Percentiles rank a stretch among this genome's conserved stretches.
Conservation (phyloP, 129 eudicot genomes). For the Silybum marianum region DNA sequence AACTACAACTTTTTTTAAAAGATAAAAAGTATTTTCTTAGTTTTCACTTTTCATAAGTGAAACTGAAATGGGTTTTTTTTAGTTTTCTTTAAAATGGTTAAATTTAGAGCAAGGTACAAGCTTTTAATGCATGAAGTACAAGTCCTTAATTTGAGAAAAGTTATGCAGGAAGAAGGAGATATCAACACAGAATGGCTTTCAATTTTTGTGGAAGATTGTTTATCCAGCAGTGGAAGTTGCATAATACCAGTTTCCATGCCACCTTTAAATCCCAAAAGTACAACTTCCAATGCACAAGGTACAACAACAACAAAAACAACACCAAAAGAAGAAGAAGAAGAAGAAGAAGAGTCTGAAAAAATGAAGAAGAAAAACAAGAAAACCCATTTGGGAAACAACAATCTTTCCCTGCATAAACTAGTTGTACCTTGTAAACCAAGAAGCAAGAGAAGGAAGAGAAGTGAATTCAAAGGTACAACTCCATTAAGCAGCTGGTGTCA, state of each 20-base stretch:
- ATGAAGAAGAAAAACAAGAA: background rate
- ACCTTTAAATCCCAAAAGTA: slow-evolving; percentile 20
- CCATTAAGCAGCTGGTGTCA: slow-evolving; percentile 32
- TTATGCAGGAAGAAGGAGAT: slow-evolving; percentile 45
- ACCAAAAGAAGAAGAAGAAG: too few species aligned
- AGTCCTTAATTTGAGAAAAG: background rate
- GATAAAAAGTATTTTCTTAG: background rate
- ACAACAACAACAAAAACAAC: background rate
- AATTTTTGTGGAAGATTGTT: slow-evolving; percentile 51
- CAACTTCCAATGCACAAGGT: slow-evolving; percentile 17
- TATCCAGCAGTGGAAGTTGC: slow-evolving; percentile 42
- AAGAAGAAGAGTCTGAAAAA: background rate
- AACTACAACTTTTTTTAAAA: background rate
- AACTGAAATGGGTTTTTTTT: background rate
- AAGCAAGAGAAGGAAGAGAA: slow-evolving; percentile 43
- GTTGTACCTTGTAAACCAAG: slow-evolving; percentile 46
- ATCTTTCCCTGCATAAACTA: slow-evolving; percentile 15
- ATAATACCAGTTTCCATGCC: background rate
- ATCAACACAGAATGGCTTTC: slow-evolving; percentile 55
- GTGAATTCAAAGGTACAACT: slow-evolving; percentile 28
- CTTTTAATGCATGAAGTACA: slow-evolving; percentile 20
- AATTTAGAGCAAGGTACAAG: slow-evolving; percentile 7
- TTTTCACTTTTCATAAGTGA: background rate
- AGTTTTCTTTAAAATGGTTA: background rate
- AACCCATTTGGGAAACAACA: slow-evolving; percentile 11